phyloP scores from a whole-genome alignment of 805 yeast species.

The Dipodascopsis tothii region DNA sequence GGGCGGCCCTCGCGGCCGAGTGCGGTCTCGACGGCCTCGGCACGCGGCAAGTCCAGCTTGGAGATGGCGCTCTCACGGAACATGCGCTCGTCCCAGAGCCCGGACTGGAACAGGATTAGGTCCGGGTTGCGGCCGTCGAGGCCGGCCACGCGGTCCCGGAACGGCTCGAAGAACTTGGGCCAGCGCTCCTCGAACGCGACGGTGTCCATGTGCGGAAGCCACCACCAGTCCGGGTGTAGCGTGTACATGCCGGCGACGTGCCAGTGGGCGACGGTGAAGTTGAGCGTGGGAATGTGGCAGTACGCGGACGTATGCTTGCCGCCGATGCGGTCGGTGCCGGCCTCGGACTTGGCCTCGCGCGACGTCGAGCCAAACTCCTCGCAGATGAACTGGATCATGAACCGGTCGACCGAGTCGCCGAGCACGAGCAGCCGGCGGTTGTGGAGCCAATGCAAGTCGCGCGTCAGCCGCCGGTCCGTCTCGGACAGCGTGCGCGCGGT shows the following conservation, averaged over 20 bases:
- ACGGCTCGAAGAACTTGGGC: conserved; percentile 9
- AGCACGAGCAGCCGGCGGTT: conserved; percentile 7
- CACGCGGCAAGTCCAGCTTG: neutral
- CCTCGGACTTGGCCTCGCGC: neutral
- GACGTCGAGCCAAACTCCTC: conserved; percentile 1
- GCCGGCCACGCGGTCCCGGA: conserved; percentile 7
- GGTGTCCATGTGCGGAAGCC: conserved; percentile 5
- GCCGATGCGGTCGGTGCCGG: conserved; percentile 2
- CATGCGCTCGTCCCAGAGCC: conserved; percentile 22
- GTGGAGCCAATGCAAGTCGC: conserved; percentile 6
- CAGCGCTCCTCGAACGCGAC: conserved; percentile 18
- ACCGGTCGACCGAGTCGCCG: conserved; percentile 11
- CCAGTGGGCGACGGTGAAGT: conserved; percentile 19
- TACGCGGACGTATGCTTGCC: conserved; percentile 12
- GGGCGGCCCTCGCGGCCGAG: conserved; percentile 13
- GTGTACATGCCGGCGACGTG: conserved; percentile 12
- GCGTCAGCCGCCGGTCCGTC: conserved; percentile 6
- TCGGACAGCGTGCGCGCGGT: conserved; percentile 1
- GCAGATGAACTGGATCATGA: conserved; percentile 4
- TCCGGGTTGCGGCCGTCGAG: conserved; percentile 16
- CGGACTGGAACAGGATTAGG: conserved; percentile 17
- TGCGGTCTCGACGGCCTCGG: neutral
- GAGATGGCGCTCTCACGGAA: conserved; percentile 7
- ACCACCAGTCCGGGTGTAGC: conserved; percentile 19
- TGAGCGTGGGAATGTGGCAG: conserved; percentile 11